phyloP scores from a whole-genome alignment of 2,329 filamentous ascomycete species.

The Knoxdaviesia proteae region DNA sequence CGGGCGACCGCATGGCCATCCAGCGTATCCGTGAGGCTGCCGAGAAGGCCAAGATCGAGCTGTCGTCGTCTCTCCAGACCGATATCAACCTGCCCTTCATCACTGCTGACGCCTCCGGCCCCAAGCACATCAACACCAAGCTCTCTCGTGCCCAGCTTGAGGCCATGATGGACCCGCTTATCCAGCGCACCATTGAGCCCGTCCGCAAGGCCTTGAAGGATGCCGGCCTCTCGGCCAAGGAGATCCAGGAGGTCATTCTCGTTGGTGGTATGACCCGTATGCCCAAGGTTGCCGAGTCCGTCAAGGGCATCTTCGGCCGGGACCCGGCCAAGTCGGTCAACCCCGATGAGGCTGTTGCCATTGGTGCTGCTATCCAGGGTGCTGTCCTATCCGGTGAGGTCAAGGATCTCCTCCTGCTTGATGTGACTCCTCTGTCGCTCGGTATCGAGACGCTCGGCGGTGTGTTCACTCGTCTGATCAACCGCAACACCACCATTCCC shows the following conservation, averaged over 20 bases:
- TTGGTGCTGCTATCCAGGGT: slow-evolving; percentile 93
- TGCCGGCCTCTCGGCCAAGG: slow-evolving; percentile 72
- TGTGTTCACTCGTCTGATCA: slow-evolving; percentile 95
- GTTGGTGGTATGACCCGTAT: slow-evolving; percentile 99
- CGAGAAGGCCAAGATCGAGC: slow-evolving; percentile 98
- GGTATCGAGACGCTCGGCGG: slow-evolving; percentile 97
- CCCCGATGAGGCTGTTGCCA: slow-evolving; percentile 93
- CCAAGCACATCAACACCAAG: slow-evolving; percentile 97
- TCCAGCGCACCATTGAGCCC: slow-evolving; percentile 69
- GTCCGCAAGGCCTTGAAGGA: slow-evolving; percentile 96
- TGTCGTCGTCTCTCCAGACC: slow-evolving; percentile 85
- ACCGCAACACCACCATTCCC: slow-evolving; percentile 96
- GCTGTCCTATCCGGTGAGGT: slow-evolving; percentile 92
- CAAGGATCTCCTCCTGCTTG: slow-evolving; percentile 83
- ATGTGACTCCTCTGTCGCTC: slow-evolving; percentile 87
- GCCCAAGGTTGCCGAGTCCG: slow-evolving; percentile 92
- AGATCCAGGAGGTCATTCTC: slow-evolving; percentile 93
- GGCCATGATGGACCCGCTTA: slow-evolving; percentile 76
- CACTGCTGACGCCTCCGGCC: slow-evolving; percentile 82
- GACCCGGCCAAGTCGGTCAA: slow-evolving; percentile 97
- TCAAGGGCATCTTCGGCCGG: slow-evolving; percentile 91
- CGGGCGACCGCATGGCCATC: slow-evolving; percentile 88
- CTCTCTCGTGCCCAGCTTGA: slow-evolving; percentile 83
- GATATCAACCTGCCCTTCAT: slow-evolving; percentile 99
- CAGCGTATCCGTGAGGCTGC: slow-evolving; percentile 97